Conservation (phyloP, 2,329 filamentous ascomycete species). For the Cytospora piceae region DNA sequence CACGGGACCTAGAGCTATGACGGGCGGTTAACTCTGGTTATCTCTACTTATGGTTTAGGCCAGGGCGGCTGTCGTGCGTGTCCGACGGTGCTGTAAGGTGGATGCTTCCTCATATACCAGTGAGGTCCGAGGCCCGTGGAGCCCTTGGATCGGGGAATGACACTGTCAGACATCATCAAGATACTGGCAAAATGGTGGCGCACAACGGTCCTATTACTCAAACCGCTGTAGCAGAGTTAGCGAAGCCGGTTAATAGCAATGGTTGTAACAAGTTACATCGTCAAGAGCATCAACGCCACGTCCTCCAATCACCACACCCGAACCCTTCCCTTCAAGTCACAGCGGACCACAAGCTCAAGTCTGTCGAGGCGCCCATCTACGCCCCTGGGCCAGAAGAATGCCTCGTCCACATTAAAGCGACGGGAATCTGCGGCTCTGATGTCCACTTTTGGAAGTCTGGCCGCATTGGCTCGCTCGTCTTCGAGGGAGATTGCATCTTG, state of each 20-base stretch:
- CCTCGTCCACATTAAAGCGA: slow-evolving; percentile 63
- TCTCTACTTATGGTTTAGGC: neutral
- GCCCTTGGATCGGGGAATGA: neutral
- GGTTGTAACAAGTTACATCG: neutral
- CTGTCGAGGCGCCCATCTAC: slow-evolving; percentile 59
- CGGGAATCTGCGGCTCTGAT: slow-evolving; percentile 69
- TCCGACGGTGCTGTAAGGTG: neutral
- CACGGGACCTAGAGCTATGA: neutral
- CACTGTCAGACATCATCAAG: neutral
- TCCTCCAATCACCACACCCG: slow-evolving; percentile 34
- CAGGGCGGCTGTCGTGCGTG: neutral
- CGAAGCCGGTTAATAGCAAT: neutral
- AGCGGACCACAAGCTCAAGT: slow-evolving; percentile 61
- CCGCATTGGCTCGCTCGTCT: slow-evolving; percentile 63
- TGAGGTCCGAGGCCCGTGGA: neutral
- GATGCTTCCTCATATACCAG: neutral
- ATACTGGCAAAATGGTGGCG: neutral
- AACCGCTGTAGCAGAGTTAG: neutral
- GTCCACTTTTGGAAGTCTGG: slow-evolving; percentile 71
- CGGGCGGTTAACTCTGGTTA: no score
- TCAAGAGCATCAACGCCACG: slow-evolving; percentile 5
- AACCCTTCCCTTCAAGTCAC: slow-evolving; percentile 65
- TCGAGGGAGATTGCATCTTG: slow-evolving; percentile 66
- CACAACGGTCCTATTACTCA: neutral
- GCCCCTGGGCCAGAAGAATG: slow-evolving; percentile 59